Percentiles rank a stretch among this genome's conserved stretches.
Conservation (phyloP, 768 basidiomycete species). For the Termitomyces sp. region DNA sequence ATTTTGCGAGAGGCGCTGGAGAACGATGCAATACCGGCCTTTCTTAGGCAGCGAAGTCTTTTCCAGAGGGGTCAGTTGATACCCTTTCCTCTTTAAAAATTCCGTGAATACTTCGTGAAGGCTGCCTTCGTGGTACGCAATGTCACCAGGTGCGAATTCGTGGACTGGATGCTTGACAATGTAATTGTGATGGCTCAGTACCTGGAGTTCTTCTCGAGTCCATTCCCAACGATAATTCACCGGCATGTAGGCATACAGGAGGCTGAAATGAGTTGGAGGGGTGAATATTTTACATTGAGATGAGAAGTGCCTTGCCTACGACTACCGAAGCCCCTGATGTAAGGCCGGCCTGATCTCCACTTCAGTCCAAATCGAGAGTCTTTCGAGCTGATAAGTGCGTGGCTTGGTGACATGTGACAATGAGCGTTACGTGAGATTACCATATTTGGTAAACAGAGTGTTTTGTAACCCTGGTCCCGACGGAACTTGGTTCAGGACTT, state of each 20-base stretch:
- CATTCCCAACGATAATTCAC: slow-evolving; percentile 14
- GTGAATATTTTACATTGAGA: neutral
- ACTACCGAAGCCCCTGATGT: neutral
- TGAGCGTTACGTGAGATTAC: neutral
- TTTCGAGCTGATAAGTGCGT: neutral
- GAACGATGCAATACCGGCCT: slow-evolving; percentile 28
- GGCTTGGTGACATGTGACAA: neutral
- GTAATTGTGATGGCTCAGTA: neutral
- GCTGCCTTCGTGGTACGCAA: slow-evolving; percentile 19
- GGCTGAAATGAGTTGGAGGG: neutral
- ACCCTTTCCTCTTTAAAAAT: slow-evolving; percentile 15
- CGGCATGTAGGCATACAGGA: slow-evolving; percentile 12
- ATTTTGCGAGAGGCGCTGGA: slow-evolving; percentile 20
- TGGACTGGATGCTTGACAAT: neutral
- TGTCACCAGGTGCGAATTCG: slow-evolving; percentile 22
- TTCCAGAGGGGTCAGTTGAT: slow-evolving; percentile 18
- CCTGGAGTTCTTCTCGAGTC: slow-evolving; percentile 6
- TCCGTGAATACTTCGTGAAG: slow-evolving; percentile 16
- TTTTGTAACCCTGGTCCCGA: too few species aligned
- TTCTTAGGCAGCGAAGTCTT: slow-evolving; percentile 5
- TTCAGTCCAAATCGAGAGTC: neutral
- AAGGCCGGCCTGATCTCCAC: neutral
- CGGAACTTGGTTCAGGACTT: too few species aligned
- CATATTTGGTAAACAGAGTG: neutral
- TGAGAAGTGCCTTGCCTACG: neutral